A percentile compares a stretch with the other conserved stretches of the same genome.
Evolutionary conservation across 164 flowering plant genomes (phyloP).

Genomic region (Annona cherimola): DNA sequence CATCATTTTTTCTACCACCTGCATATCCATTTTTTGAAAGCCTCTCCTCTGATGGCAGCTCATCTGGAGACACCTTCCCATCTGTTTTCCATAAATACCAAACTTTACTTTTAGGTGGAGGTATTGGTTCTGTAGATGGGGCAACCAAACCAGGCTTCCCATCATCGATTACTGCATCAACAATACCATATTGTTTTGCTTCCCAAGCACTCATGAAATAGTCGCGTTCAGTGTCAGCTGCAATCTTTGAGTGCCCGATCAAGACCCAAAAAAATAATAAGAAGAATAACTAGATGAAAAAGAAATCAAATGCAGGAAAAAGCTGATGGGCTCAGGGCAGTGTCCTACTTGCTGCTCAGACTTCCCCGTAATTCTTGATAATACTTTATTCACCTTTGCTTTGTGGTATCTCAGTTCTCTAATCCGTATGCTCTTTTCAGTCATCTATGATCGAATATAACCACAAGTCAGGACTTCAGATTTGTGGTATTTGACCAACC

Average conservation of each 20-base stretch:
- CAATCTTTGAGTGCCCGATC: conserved; percentile 47
- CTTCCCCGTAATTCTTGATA: conserved; percentile 86
- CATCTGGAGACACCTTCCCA: conserved; percentile 44
- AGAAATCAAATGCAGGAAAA: not conserved
- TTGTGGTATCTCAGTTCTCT: conserved; percentile 81
- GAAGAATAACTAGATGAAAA: not conserved
- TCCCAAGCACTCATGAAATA: conserved; percentile 89
- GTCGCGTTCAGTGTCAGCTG: conserved; percentile 74
- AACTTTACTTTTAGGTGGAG: conserved; percentile 72
- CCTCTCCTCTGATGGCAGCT: conserved; percentile 73
- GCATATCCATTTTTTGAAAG: conserved; percentile 30
- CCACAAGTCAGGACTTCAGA: not conserved
- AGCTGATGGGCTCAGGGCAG: not conserved
- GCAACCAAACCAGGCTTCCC: conserved; percentile 95
- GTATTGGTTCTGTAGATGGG: conserved; percentile 52
- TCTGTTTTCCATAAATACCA: conserved; percentile 67
- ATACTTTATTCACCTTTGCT: conserved; percentile 74
- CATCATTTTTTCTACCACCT: conserved; percentile 27
- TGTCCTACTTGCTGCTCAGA: conserved; percentile 62
- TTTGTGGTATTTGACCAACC: not conserved
- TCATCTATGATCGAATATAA: conserved; percentile 37
- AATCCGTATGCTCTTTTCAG: conserved; percentile 57
- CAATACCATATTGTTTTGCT: conserved; percentile 79
- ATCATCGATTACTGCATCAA: conserved; percentile 87
- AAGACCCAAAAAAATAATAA: not conserved